phyloP scores from a whole-genome alignment of 371 early-diverging fungal species.

The Apophysomyces sp. region DNA sequence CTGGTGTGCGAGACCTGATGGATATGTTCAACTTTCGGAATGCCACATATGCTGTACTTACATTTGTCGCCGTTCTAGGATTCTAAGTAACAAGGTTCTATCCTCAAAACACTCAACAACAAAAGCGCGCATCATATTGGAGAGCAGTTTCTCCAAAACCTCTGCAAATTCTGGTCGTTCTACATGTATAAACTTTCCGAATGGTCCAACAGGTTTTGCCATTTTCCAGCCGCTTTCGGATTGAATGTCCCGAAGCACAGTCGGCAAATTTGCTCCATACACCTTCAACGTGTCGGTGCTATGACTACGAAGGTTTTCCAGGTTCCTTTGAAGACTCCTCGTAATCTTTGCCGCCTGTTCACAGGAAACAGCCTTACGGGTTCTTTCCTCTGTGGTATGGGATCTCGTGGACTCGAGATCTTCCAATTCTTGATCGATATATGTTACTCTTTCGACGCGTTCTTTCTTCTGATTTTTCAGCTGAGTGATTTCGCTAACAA shows the following conservation, averaged over 20 bases:
- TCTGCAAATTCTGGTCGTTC: slow-evolving; percentile 59
- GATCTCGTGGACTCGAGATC: too few relatives aligned
- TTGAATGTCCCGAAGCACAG: slow-evolving; percentile 65
- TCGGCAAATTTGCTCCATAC: slow-evolving; percentile 68
- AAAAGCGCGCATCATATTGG: slow-evolving; percentile 69
- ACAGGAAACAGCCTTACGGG: too few relatives aligned
- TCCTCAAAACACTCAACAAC: slow-evolving; percentile 78
- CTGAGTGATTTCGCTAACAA: too few relatives aligned
- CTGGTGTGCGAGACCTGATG: slow-evolving; percentile 27
- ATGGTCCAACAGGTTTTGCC: slow-evolving; percentile 79
- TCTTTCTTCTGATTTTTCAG: too few relatives aligned
- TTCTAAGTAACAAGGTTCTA: slow-evolving; percentile 42
- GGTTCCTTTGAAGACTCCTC: not conserved
- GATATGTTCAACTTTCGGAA: not conserved
- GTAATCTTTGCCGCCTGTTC: not conserved
- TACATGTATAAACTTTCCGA: slow-evolving; percentile 74
- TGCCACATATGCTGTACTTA: slow-evolving; percentile 2
- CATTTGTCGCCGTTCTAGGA: slow-evolving; percentile 55
- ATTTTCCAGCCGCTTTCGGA: slow-evolving; percentile 53
- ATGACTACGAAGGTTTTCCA: slow-evolving; percentile 45
- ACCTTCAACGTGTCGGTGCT: slow-evolving; percentile 63
- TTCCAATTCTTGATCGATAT: too few relatives aligned
- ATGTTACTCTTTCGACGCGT: too few relatives aligned
- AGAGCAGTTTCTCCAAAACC: slow-evolving; percentile 73
- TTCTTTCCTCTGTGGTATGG: too few relatives aligned